These are phyloP conservation scores for Phascolomyces articulosus DNA, from an alignment of 371 early-diverging fungal genomes.

Conservation along the genomic window DNA sequence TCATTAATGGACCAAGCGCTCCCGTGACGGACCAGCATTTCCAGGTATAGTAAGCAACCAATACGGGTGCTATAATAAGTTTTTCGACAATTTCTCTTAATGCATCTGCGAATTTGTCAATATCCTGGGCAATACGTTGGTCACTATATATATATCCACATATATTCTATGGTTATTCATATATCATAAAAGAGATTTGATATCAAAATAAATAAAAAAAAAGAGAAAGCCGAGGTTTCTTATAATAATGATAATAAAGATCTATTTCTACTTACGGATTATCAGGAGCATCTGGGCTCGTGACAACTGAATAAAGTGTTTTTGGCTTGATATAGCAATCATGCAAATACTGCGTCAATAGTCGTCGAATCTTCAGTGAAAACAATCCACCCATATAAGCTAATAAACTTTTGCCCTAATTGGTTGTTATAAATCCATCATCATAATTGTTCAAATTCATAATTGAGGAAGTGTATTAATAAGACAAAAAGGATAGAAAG, in stretches of 20 bases:
- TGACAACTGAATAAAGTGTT: slow-evolving; percentile 61
- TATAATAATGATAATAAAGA: not conserved
- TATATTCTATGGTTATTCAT: too few species aligned
- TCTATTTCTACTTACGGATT: slow-evolving; percentile 63
- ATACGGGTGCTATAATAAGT: slow-evolving; percentile 74
- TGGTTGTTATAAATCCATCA: too few species aligned
- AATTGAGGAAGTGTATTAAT: not conserved
- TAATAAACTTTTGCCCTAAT: slow-evolving; percentile 55
- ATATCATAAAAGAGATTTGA: not conserved
- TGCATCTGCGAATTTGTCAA: slow-evolving; percentile 75
- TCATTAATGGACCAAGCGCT: slow-evolving; percentile 67
- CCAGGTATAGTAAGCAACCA: slow-evolving; percentile 80
- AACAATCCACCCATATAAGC: slow-evolving; percentile 61
- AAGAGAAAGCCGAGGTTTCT: not conserved
- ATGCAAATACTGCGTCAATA: slow-evolving; percentile 66
- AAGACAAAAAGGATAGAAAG: too few species aligned
- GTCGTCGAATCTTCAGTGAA: slow-evolving; percentile 56
- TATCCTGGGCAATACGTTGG: slow-evolving; percentile 90
- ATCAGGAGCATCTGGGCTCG: slow-evolving; percentile 59
- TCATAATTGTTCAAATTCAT: too few species aligned
- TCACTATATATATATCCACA: slow-evolving; percentile 69
- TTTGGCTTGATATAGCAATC: slow-evolving; percentile 62
- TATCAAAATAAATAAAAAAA: not conserved
- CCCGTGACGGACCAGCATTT: slow-evolving; percentile 75
- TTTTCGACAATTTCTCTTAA: slow-evolving; percentile 66